These are phyloP conservation scores for Solanum dulcamara DNA, from an alignment of 257 asterid genomes.

Conservation along the genomic window DNA sequence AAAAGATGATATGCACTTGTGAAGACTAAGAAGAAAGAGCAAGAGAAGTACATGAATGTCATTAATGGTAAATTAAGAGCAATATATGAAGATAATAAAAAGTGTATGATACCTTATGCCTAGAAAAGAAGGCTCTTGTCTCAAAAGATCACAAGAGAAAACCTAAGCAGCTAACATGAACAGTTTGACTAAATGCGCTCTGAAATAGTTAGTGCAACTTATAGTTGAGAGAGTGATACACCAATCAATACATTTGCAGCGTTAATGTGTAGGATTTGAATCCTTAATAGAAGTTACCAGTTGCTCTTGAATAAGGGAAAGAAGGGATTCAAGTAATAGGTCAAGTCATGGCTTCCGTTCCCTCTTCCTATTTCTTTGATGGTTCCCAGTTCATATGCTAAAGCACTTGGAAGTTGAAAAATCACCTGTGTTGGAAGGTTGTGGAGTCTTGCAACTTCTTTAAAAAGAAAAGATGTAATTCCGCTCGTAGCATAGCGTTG, in stretches of 20 bases:
- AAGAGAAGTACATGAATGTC: not conserved
- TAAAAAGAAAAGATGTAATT: slow-evolving; percentile 87
- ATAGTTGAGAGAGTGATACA: not conserved
- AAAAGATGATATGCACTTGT: not conserved
- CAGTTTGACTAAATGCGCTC: not conserved
- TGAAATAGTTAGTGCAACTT: not conserved
- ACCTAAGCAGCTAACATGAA: not conserved
- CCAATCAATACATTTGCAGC: not conserved
- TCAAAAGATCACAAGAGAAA: not conserved
- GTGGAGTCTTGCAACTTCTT: slow-evolving; percentile 73
- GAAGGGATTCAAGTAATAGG: not conserved
- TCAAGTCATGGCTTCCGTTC: not conserved
- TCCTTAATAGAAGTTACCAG: not conserved
- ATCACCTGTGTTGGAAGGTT: slow-evolving; percentile 88
- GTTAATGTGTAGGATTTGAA: not conserved
- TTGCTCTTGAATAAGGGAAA: not conserved
- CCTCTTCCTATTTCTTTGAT: not conserved
- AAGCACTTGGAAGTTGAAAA: not conserved
- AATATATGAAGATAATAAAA: not conserved
- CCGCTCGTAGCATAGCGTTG: slow-evolving; percentile 99
- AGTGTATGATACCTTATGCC: not conserved
- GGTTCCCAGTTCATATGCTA: not conserved
- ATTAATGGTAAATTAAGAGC: not conserved
- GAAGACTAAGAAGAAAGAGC: not conserved
- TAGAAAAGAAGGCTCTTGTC: not conserved